These are phyloP conservation scores for Manihot esculenta DNA, from an alignment of 441 rosid genomes.

Conservation along the genomic window DNA sequence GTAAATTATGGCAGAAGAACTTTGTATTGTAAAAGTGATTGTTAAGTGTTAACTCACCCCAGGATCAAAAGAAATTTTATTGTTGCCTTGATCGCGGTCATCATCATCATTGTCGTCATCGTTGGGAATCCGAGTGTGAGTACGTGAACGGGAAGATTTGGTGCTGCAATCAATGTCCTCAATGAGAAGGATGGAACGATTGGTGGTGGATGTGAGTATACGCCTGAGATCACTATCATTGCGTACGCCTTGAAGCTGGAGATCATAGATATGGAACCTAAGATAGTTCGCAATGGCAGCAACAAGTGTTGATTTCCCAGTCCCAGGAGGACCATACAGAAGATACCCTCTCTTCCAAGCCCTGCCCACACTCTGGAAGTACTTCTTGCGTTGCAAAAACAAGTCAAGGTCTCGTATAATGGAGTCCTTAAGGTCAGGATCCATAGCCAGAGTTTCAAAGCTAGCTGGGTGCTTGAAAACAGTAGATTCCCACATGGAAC, in stretches of 20 bases:
- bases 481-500: conserved; percentile 35
- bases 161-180: conserved; percentile 39
- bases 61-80: conserved; percentile 23
- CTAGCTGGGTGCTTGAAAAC: conserved; percentile 50
- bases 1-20: background rate
- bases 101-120: background rate
- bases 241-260: conserved; percentile 46
- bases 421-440: conserved; percentile 31
- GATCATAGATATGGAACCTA: conserved; percentile 53
- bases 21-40: background rate
- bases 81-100: background rate
- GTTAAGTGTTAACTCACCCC: conserved; percentile 29
- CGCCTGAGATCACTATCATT: conserved; percentile 43
- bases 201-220: conserved; percentile 47
- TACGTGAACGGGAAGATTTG: conserved; percentile 16
- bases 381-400: conserved; percentile 44
- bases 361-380: conserved; percentile 46
- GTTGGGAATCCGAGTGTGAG: background rate
- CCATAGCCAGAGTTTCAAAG: conserved; percentile 50
- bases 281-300: conserved; percentile 58
- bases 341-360: conserved; percentile 66
- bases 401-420: conserved; percentile 44
- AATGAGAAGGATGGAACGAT: conserved; percentile 38
- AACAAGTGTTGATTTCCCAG: conserved; percentile 52
- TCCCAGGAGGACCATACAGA: conserved; percentile 57